Percentiles rank a stretch among this genome's conserved stretches.
Evolutionary conservation across 1,284 basidiomycete genomes (phyloP).

Genomic region (Pseudozyma pruni): DNA sequence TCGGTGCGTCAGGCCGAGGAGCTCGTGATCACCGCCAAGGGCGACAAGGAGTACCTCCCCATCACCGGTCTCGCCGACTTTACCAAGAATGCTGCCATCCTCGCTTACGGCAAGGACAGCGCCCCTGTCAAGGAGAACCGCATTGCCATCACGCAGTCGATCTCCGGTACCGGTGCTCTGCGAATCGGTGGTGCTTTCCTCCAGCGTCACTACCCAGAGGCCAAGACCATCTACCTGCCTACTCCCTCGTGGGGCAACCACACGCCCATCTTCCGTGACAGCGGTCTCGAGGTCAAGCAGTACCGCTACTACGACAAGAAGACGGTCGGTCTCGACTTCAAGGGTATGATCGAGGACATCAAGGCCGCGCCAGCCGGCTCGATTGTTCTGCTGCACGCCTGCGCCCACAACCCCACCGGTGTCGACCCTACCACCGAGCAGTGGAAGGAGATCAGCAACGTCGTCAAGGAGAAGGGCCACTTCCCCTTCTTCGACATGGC

Average conservation of each 20-base stretch:
- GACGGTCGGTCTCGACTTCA: slow-evolving; percentile 67
- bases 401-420: slow-evolving; percentile 71
- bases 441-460: slow-evolving; percentile 66
- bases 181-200: slow-evolving; percentile 96
- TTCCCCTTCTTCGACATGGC: slow-evolving; percentile 98
- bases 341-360: slow-evolving; percentile 66
- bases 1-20: slow-evolving; percentile 94
- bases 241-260: slow-evolving; percentile 98
- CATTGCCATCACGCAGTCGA: slow-evolving; percentile 86
- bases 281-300: slow-evolving; percentile 88
- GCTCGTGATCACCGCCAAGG: slow-evolving; percentile 75
- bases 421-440: slow-evolving; percentile 68
- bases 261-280: slow-evolving; percentile 78
- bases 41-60: slow-evolving; percentile 97
- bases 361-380: slow-evolving; percentile 70
- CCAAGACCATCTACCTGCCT: slow-evolving; percentile 92
- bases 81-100: slow-evolving; percentile 86
- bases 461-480: slow-evolving; percentile 76
- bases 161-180: slow-evolving; percentile 97
- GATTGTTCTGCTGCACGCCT: slow-evolving; percentile 72
- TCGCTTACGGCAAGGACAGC: slow-evolving; percentile 85
- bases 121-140: slow-evolving; percentile 79
- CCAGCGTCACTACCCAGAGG: slow-evolving; percentile 81
- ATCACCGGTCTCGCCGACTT: slow-evolving; percentile 92
- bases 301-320: slow-evolving; percentile 75